Evolutionary conservation across 108 stramenopile genomes (phyloP), one percentile per base, ranked within the genome.

Genomic region (Cyclostephanos invisitatus): DNA sequence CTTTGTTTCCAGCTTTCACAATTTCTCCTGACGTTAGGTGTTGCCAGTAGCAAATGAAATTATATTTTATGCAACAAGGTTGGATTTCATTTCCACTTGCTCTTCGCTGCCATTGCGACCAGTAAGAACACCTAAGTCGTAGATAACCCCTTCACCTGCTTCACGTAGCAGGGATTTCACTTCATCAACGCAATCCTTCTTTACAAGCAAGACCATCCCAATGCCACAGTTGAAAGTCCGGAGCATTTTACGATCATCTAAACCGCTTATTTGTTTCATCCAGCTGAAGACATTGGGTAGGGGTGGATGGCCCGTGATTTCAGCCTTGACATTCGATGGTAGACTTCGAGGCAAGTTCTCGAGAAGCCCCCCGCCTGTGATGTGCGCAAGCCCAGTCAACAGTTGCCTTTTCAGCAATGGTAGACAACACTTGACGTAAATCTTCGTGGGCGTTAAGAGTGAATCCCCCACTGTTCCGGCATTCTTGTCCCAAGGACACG

Each of bases 171-270:
- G 66, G 22, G 74, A 38, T 70, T 84, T 87, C 8, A 87, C 90
- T 61, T 89, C 90, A 12, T 81, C 85, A 8, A 86, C 98, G 53
- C 72, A 48, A 21, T 83, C 85, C 28, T 76, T 68, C 29, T 85
- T 80, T 18, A 97, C 89, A 47, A 98, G 95, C 21, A 98, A 79
- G 12, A 98, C 97, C 95, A 98, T 97, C 49, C 98, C 98, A 63
- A 98, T 77, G 29, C 98, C 98, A 73, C 90, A 92, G 73, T 98
- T 98, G 82, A 98, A 97, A n/a, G 98, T 98, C 57, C 96, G 85
- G 11, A 98, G 82, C 92, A 98, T 92, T 77, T 97, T 97, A 11
- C 63, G 82, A 73, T 97, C 96, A 50, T 90, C 90, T 15, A 98
- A 70, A 12, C 96, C 93, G 72, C 94, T 92, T 7, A 84, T 87